A percentile compares a stretch with the other conserved stretches of the same genome.
phyloP scores from a whole-genome alignment of 768 basidiomycete species.

The Boletus edulis region DNA sequence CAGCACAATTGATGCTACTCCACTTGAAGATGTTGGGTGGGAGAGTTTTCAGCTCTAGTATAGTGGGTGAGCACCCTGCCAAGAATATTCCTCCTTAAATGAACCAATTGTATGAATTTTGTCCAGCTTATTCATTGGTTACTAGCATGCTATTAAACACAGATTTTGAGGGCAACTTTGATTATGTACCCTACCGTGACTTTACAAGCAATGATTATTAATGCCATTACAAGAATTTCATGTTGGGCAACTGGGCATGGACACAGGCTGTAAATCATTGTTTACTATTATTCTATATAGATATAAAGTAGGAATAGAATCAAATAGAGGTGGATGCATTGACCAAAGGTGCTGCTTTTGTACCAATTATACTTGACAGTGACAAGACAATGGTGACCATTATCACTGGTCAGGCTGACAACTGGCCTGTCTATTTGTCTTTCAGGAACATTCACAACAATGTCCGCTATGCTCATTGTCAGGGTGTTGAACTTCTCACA shows the following conservation, averaged over 20 bases:
- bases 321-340: not conserved
- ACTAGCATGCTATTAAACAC: not conserved
- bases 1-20: conserved; percentile 33
- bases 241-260: not conserved
- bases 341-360: not conserved
- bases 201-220: not conserved
- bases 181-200: not conserved
- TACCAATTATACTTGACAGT: not conserved
- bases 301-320: not conserved
- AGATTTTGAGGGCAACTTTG: not conserved
- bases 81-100: not conserved
- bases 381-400: not conserved
- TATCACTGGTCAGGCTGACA: not conserved
- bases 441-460: conserved; percentile 4
- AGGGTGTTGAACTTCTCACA: conserved; percentile 11
- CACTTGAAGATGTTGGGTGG: conserved; percentile 38
- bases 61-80: not conserved
- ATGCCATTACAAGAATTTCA: not conserved
- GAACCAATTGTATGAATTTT: not conserved
- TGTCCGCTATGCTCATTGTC: not conserved
- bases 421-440: not conserved
- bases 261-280: not conserved
- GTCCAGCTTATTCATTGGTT: not conserved
- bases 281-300: no score
- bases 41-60: conserved; percentile 19